Percentiles rank a stretch among this genome's conserved stretches.
phyloP scores from a whole-genome alignment of 352 stramenopile genomes.

The Phytophthora sansomeana region DNA sequence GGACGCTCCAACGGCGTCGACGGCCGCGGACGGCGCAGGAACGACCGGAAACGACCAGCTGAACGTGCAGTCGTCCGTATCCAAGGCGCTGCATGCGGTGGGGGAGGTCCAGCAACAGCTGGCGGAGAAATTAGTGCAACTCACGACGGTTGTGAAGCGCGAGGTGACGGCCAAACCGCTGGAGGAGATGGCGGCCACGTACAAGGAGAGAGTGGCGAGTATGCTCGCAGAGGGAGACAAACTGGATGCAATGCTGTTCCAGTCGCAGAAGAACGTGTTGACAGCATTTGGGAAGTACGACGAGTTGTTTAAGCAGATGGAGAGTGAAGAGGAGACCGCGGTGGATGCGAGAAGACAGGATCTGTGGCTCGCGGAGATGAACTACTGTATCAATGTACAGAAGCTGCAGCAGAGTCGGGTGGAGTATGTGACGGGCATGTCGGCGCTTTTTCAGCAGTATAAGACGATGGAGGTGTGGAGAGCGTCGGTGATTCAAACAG shows the following conservation, averaged over 20 bases:
- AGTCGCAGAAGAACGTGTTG: constrained; percentile 66
- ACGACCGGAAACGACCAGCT: constrained; percentile 16
- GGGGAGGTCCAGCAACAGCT: constrained; percentile 83
- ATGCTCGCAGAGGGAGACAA: constrained; percentile 69
- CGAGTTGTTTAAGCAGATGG: constrained; percentile 66
- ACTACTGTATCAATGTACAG: constrained; percentile 81
- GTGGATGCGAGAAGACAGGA: constrained; percentile 39
- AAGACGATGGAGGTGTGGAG: constrained; percentile 82
- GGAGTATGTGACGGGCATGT: constrained; percentile 88
- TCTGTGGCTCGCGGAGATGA: constrained; percentile 78
- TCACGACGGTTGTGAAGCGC: constrained; percentile 74
- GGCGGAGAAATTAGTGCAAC: constrained; percentile 78
- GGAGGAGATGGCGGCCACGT: constrained; percentile 76
- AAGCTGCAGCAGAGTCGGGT: constrained; percentile 66
- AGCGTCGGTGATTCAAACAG: constrained; percentile 76
- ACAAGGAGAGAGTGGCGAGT: constrained; percentile 55
- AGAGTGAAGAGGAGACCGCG: constrained; percentile 36
- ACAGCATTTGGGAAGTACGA: constrained; percentile 68
- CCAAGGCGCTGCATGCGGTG: constrained; percentile 66
- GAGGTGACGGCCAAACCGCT: constrained; percentile 75
- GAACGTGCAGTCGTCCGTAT: constrained; percentile 60
- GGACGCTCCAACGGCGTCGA: constrained; percentile 39
- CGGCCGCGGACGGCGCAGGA: constrained; percentile 3
- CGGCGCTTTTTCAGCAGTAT: constrained; percentile 81
- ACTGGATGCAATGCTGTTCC: constrained; percentile 61